These are phyloP conservation scores for Debaryomyces prosopidis DNA, from an alignment of 805 yeast genomes.

Conservation along the genomic window DNA sequence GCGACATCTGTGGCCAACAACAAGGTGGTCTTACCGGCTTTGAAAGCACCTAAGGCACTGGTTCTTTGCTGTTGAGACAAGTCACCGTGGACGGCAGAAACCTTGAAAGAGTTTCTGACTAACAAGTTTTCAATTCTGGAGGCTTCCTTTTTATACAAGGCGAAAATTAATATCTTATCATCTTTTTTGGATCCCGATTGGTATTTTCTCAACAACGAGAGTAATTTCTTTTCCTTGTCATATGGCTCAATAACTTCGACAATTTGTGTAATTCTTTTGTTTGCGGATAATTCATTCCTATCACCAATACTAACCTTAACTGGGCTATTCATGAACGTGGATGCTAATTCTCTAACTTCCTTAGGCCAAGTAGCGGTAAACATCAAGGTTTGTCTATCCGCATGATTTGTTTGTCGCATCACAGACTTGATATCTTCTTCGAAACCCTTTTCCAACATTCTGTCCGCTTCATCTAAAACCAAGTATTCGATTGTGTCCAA, in stretches of 20 bases:
- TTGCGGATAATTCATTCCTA: constrained; percentile 91
- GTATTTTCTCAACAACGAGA: constrained; percentile 72
- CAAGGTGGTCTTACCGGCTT: constrained; percentile 71
- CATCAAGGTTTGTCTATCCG: constrained; percentile 86
- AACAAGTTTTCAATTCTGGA: constrained; percentile 80
- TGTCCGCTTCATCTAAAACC: constrained; percentile 96
- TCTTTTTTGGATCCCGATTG: constrained; percentile 62
- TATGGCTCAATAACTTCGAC: constrained; percentile 85
- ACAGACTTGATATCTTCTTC: constrained; percentile 93
- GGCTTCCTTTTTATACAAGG: constrained; percentile 96
- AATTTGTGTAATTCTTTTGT: constrained; percentile 87
- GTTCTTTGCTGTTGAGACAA: constrained; percentile 90
- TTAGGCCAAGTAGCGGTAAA: constrained; percentile 99
- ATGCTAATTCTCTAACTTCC: constrained; percentile 91
- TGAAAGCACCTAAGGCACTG: constrained; percentile 80
- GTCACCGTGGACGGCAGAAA: constrained; percentile 97
- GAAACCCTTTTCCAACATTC: constrained; percentile 98
- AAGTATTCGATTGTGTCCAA: constrained; percentile 69
- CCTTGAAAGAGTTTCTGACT: constrained; percentile 68
- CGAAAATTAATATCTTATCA: constrained; percentile 89
- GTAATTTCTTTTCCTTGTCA: constrained; percentile 74
- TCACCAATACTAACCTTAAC: constrained; percentile 91
- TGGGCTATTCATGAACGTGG: constrained; percentile 79
- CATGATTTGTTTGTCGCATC: constrained; percentile 55
- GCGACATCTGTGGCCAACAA: constrained; percentile 98